Evolutionary conservation across 2,329 filamentous ascomycete genomes (phyloP).

Genomic region (Ilyonectria mors-panacis): DNA sequence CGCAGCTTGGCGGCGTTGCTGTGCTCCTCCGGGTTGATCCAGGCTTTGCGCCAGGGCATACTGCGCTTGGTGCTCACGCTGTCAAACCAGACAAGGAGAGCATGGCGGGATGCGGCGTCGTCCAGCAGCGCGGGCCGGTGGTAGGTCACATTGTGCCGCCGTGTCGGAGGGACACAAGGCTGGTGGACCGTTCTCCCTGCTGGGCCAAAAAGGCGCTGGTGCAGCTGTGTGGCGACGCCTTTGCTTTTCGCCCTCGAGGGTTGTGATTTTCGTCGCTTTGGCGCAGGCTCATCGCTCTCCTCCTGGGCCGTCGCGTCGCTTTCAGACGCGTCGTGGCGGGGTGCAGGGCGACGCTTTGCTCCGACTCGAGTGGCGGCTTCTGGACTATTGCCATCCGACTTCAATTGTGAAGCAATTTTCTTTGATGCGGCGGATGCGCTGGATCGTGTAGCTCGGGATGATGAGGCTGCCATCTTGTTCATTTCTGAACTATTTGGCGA

Average conservation of each 20-base stretch:
- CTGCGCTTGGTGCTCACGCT: conserved; percentile 60
- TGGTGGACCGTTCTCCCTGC: conserved; percentile 7
- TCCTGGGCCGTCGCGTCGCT: conserved; percentile 39
- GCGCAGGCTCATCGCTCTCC: conserved; percentile 36
- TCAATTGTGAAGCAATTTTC: conserved; percentile 40
- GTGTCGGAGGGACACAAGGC: conserved; percentile 38
- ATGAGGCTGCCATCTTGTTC: conserved; percentile 23
- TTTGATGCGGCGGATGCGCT: conserved; percentile 40
- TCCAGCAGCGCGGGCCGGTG: conserved; percentile 66
- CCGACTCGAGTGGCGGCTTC: conserved; percentile 5
- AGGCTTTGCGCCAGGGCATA: conserved; percentile 74
- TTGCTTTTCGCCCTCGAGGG: conserved; percentile 35
- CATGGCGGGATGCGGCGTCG: conserved; percentile 48
- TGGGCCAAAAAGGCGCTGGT: conserved; percentile 37
- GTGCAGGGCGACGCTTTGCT: conserved; percentile 34
- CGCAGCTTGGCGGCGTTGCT: conserved; percentile 54
- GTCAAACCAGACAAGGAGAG: conserved; percentile 68
- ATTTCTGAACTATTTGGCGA: conserved; percentile 3
- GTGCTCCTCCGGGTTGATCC: conserved; percentile 61
- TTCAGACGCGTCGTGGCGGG: conserved; percentile 41
- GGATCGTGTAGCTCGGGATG: conserved; percentile 38
- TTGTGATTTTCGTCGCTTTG: conserved; percentile 44
- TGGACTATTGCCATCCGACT: conserved; percentile 27
- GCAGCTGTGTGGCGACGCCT: conserved; percentile 26
- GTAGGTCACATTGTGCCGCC: conserved; percentile 59